phyloP scores from a whole-genome alignment of 1,139 yeast species.

The Yamadazyma triangularis region DNA sequence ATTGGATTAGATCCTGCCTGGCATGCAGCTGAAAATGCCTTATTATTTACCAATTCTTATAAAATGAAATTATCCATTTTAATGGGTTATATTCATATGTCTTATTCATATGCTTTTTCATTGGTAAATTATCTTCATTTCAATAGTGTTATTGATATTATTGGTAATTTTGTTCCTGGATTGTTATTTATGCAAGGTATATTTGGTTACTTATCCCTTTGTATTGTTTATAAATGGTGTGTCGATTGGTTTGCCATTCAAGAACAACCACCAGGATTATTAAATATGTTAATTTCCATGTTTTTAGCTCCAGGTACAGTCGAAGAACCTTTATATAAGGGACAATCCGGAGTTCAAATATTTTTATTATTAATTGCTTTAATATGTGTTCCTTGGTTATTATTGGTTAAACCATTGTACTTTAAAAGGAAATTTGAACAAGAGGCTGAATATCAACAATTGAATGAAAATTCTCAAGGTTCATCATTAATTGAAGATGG shows the following conservation, averaged over 20 bases:
- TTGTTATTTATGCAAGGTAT: conserved; percentile 92
- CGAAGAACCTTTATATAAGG: conserved; percentile 77
- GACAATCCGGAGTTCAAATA: conserved; percentile 78
- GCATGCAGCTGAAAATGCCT: conserved; percentile 95
- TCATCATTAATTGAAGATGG: conserved; percentile 29
- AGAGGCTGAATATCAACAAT: conserved; percentile 34
- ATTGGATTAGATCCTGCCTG: conserved; percentile 92
- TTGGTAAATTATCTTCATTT: conserved; percentile 74
- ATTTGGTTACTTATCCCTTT: conserved; percentile 81
- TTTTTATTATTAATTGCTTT: conserved; percentile 71
- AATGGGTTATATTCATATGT: conserved; percentile 95
- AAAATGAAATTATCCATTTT: conserved; percentile 94
- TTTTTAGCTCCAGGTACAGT: conserved; percentile 88
- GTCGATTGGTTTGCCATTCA: conserved; percentile 81
- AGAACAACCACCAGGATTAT: conserved; percentile 84
- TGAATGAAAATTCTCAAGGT: conserved; percentile 13
- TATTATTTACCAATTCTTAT: conserved; percentile 87
- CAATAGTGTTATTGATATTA: conserved; percentile 73
- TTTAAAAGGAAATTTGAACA: conserved; percentile 38
- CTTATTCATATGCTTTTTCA: conserved; percentile 82
- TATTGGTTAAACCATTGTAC: conserved; percentile 77
- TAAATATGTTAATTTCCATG: conserved; percentile 95
- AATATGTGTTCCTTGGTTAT: conserved; percentile 92
- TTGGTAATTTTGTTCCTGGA: conserved; percentile 94
- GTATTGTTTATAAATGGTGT: conserved; percentile 91